Evolutionary conservation across 345 rosid species (phyloP).

Genomic region (Salix purpurea): DNA sequence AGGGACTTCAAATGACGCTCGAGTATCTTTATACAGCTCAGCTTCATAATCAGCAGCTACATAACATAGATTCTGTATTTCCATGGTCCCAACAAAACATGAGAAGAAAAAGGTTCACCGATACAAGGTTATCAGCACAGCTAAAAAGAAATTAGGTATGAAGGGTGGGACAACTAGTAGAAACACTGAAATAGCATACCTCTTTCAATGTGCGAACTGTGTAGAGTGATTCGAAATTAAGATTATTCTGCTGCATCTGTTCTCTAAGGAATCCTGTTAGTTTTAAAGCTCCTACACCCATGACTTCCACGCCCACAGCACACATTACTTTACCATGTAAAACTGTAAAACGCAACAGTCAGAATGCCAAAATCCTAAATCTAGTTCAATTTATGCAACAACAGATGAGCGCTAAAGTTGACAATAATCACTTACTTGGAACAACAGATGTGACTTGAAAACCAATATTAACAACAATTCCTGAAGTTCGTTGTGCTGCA

Average conservation of each 20-base stretch:
- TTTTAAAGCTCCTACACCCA: slow-evolving; percentile 76
- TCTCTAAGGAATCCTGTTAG: slow-evolving; percentile 82
- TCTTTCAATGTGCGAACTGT: slow-evolving; percentile 83
- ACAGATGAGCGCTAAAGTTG: no score
- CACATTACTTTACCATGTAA: slow-evolving; percentile 87
- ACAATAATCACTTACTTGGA: slow-evolving; percentile 55
- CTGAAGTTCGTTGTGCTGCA: slow-evolving; percentile 71
- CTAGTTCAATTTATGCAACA: slow-evolving; percentile 1
- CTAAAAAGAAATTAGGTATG: neutral
- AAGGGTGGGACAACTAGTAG: neutral
- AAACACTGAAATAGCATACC: slow-evolving; percentile 35
- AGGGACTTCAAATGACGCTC: slow-evolving; percentile 55
- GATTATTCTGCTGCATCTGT: slow-evolving; percentile 70
- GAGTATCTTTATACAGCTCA: slow-evolving; percentile 57
- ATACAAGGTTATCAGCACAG: no score
- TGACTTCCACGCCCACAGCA: slow-evolving; percentile 81
- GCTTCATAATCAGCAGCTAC: slow-evolving; percentile 76
- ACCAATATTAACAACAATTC: slow-evolving; percentile 86
- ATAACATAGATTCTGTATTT: slow-evolving; percentile 72
- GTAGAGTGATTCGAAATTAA: slow-evolving; percentile 63
- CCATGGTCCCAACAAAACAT: slow-evolving; percentile 17
- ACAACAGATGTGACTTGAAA: slow-evolving; percentile 83
- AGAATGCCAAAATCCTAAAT: slow-evolving; percentile 19
- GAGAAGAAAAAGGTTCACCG: neutral
- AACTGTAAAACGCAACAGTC: slow-evolving; percentile 42